These are phyloP conservation scores for Diutina pseudorugosa DNA, from an alignment of 1,139 yeast genomes.

Conservation along the genomic window DNA sequence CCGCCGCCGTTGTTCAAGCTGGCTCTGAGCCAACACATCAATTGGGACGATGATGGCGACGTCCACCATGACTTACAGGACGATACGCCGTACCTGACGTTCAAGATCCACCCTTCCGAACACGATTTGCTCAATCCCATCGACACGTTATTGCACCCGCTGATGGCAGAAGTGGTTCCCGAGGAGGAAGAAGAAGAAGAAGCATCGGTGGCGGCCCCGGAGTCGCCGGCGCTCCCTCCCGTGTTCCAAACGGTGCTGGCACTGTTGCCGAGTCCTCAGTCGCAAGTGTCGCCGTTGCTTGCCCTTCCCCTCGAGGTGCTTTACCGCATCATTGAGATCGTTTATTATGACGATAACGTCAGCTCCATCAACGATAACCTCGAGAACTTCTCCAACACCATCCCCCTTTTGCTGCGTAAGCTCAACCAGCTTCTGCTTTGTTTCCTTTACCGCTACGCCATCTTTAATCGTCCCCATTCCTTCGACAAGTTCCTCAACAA, in stretches of 20 bases:
- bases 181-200: neutral
- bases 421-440: conserved; percentile 17
- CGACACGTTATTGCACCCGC: neutral
- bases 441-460: conserved; percentile 52
- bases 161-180: neutral
- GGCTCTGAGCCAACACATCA: neutral
- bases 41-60: neutral
- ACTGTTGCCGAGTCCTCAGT: neutral
- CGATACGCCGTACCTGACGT: neutral
- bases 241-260: neutral
- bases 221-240: neutral
- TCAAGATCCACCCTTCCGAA: conserved; percentile 1
- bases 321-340: conserved; percentile 30
- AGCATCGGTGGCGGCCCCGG: neutral
- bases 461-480: conserved; percentile 71
- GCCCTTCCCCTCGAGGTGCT: conserved; percentile 32
- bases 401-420: conserved; percentile 25
- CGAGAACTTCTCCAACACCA: conserved; percentile 29
- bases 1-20: neutral
- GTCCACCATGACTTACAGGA: neutral
- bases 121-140: conserved; percentile 1
- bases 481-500: conserved; percentile 62
- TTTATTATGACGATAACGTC: conserved; percentile 25
- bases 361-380: conserved; percentile 28
- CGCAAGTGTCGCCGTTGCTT: conserved; percentile 15